A percentile compares a stretch with the other conserved stretches of the same genome.
These are phyloP conservation scores for Hypseocharis bilobata DNA, from an alignment of 441 rosid species.

Conservation along the genomic window DNA sequence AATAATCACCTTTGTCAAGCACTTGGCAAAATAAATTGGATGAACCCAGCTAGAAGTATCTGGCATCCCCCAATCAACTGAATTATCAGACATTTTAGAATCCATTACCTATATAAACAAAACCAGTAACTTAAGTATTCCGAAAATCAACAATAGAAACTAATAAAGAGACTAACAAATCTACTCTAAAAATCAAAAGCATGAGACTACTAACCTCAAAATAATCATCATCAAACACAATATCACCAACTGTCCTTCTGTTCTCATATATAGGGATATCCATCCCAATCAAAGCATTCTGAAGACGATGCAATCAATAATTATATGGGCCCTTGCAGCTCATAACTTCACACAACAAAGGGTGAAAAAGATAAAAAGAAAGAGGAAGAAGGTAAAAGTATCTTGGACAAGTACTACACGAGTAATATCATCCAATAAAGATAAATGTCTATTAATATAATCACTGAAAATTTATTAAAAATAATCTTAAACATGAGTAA, in stretches of 20 bases:
- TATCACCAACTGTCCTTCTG: slow-evolving; percentile 39
- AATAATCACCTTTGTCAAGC: slow-evolving; percentile 51
- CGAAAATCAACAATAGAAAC: background rate
- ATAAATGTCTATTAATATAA: background rate
- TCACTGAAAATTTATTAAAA: background rate
- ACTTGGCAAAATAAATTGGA: slow-evolving; percentile 79
- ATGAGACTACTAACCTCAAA: slow-evolving; percentile 48
- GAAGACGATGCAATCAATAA: slow-evolving; percentile 24
- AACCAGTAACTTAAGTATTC: slow-evolving; percentile 11
- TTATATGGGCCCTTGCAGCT: slow-evolving; percentile 13
- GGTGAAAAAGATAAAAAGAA: background rate
- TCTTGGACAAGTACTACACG: background rate
- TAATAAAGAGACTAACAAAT: slow-evolving; percentile 6
- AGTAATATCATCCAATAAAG: background rate
- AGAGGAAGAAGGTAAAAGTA: background rate
- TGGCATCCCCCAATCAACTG: slow-evolving; percentile 86
- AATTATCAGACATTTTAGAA: slow-evolving; percentile 45
- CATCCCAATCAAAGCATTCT: slow-evolving; percentile 79
- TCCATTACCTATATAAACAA: slow-evolving; percentile 46
- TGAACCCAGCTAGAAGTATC: slow-evolving; percentile 52
- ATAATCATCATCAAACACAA: slow-evolving; percentile 50
- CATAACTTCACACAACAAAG: background rate
- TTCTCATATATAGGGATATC: slow-evolving; percentile 54
- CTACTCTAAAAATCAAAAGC: slow-evolving; percentile 16
- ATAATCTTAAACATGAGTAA: background rate